Conservation (phyloP, 208 protist species). For the Crithidia thermophila region DNA sequence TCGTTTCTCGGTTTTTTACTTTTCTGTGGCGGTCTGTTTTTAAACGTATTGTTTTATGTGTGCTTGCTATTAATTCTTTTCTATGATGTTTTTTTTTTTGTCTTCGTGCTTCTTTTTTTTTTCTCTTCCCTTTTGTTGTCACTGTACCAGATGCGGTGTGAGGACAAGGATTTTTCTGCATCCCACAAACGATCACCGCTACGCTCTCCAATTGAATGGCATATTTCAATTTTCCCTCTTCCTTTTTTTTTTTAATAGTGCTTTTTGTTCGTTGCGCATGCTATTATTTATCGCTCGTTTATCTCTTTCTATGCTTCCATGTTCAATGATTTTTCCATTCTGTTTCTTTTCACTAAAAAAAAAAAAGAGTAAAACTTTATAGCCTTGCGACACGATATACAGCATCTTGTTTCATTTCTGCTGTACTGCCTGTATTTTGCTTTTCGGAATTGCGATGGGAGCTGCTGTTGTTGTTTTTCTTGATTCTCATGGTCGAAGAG, state of each 20-base stretch:
- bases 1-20: not conserved
- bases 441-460: conserved; percentile 7
- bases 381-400: not conserved
- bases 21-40: not conserved
- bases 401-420: not conserved
- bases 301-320: not conserved
- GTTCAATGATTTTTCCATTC: not conserved
- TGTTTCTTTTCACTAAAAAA: conserved; percentile 1
- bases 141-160: too few species aligned
- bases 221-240: too few species aligned
- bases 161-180: not conserved
- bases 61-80: not conserved
- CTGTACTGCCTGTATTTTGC: not conserved
- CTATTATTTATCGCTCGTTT: not conserved
- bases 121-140: too few species aligned
- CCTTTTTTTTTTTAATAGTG: not conserved
- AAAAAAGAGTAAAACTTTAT: too few species aligned
- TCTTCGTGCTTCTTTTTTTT: not conserved
- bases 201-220: too few species aligned
- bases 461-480: conserved; percentile 4
- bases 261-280: not conserved
- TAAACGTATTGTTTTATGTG: not conserved
- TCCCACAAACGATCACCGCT: too few species aligned
- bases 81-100: not conserved
- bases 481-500: not conserved